These are phyloP conservation scores for Claviceps pazoutovae DNA, from an alignment of 2,329 filamentous ascomycete genomes.

Conservation along the genomic window DNA sequence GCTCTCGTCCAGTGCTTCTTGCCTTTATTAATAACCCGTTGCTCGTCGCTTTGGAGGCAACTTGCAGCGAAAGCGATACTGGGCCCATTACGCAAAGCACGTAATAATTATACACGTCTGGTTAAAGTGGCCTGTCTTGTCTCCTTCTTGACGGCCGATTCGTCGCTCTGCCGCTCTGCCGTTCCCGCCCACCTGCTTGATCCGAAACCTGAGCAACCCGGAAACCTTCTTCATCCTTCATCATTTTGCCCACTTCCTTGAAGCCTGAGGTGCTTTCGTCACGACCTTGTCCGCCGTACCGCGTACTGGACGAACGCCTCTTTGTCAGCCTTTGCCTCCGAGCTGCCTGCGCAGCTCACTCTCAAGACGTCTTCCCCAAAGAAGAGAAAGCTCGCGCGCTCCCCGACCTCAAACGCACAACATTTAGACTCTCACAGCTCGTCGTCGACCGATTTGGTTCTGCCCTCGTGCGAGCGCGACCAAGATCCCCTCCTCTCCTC, in stretches of 20 bases:
- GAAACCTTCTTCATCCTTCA: slow-evolving; percentile 1
- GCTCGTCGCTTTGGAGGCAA: neutral
- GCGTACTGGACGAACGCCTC: slow-evolving; percentile 2
- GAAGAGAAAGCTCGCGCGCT: slow-evolving; percentile 53
- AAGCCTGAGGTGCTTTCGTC: slow-evolving; percentile 4
- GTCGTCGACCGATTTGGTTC: slow-evolving; percentile 30
- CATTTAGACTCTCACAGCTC: slow-evolving; percentile 24
- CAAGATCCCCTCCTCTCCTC: slow-evolving; percentile 36
- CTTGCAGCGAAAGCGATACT: too few species aligned
- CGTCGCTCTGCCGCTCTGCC: neutral
- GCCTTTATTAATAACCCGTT: neutral
- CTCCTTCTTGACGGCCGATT: neutral
- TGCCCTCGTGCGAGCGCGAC: slow-evolving; percentile 39
- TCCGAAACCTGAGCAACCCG: neutral
- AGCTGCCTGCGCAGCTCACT: slow-evolving; percentile 54
- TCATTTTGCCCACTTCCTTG: neutral
- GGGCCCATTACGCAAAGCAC: too few species aligned
- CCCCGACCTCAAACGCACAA: slow-evolving; percentile 22
- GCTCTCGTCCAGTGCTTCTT: neutral
- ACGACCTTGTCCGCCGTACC: neutral
- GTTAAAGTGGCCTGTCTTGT: too few species aligned
- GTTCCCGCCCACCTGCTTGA: neutral
- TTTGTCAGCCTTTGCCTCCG: slow-evolving; percentile 16
- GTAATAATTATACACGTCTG: too few species aligned
- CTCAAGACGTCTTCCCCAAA: slow-evolving; percentile 61